Evolutionary conservation across 1,284 basidiomycete species (phyloP).

Genomic region (Coriolopsis trogii): DNA sequence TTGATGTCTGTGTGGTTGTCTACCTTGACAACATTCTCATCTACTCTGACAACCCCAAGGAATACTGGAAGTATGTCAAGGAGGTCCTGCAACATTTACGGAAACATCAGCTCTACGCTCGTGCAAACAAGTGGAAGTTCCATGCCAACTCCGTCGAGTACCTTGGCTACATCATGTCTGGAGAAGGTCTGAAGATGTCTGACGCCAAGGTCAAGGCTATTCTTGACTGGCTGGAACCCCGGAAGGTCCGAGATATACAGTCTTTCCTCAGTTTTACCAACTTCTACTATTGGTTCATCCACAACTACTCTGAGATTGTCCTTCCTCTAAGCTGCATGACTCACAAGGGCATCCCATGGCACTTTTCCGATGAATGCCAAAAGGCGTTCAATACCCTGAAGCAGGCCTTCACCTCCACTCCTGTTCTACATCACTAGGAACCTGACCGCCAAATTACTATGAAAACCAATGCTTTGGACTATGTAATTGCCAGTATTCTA

Average conservation of each 20-base stretch:
- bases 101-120: constrained; percentile 36
- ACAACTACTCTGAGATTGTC: constrained; percentile 35
- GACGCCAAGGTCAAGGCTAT: constrained; percentile 35
- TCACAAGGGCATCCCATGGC: constrained; percentile 26
- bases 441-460: no score
- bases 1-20: no score
- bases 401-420: no score
- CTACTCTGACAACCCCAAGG: constrained; percentile 24
- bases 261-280: background rate
- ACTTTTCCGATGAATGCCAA: constrained; percentile 8
- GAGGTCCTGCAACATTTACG: constrained; percentile 40
- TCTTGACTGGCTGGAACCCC: constrained; percentile 12
- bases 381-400: background rate
- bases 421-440: background rate
- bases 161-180: constrained; percentile 41
- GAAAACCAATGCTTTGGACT: no score
- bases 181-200: constrained; percentile 39
- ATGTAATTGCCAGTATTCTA: no score
- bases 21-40: constrained; percentile 34
- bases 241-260: background rate
- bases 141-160: constrained; percentile 36
- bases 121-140: constrained; percentile 44
- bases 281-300: constrained; percentile 36
- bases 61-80: constrained; percentile 30
- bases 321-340: constrained; percentile 35